Evolutionary conservation across 2,329 filamentous ascomycete species (phyloP), one percentile per base, ranked within the genome.

Genomic region (Ophiostoma perfectum): DNA sequence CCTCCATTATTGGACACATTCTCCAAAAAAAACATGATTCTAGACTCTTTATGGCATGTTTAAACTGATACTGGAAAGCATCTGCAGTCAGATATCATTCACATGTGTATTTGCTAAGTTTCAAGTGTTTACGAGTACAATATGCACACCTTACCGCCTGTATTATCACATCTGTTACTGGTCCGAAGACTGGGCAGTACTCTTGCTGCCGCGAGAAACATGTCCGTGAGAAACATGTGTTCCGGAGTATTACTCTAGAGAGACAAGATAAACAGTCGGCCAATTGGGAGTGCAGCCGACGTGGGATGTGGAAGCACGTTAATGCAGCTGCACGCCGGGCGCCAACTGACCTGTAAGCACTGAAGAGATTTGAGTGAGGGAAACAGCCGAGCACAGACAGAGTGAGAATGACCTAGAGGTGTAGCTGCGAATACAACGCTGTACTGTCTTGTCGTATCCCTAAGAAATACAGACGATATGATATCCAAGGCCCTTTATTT

Each of bases 391-490:
- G 47, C 47, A 52, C 47, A 52, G 47, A 52, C 47, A 45, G 14
- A 12, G 8, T 9, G 42, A 45, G 6, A 8, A 52, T n/a, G 47
- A 27, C 27, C 47, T 52, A n/a, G 5, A 52, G 47, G 18, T 52
- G 47, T 52, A n/a, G 47, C 47, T n/a, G 16, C 18, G 47, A 52
- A 52, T 52, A 52, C 47, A n/a, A 52, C 47, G 47, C 47, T 52
- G 47, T 52, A 52, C 9, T 52, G 4, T 52, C 16, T 27, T 27
- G 27, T 27, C 27, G 1, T 27, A 27, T 27, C 27, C 27, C 27
- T 27, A 27, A 27, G 27, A 27, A 27, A 27, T 27, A 27, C 27
- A 1, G 27, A 27, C 27, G 27, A 27, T 27, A 27, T 27, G 27
- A 27, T 27, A 27, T 27, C 27, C 27, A 27, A 27, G 27, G 27